Conservation (phyloP, 257 asterid genomes). For the Salvia miltiorrhiza region DNA sequence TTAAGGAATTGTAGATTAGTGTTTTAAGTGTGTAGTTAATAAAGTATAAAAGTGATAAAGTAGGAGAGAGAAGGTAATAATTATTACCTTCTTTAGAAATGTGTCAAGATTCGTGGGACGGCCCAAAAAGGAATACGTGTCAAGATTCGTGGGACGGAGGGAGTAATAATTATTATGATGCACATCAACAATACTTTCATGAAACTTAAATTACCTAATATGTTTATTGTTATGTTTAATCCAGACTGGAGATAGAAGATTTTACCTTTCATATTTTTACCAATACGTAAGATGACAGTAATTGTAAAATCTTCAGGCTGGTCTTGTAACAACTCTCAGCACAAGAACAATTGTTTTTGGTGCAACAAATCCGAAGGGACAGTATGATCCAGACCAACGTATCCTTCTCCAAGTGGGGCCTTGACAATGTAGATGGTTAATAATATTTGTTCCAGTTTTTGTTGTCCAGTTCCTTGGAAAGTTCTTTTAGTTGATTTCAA, state of each 20-base stretch:
- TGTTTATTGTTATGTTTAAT: neutral
- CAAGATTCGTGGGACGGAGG: too few relatives aligned
- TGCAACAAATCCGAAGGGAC: constrained; percentile 99
- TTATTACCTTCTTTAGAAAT: too few relatives aligned
- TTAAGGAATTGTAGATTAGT: too few relatives aligned
- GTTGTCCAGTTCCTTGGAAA: neutral
- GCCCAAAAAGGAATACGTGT: too few relatives aligned
- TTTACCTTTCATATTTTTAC: neutral
- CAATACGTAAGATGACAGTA: neutral
- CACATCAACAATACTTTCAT: neutral
- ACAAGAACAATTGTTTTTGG: constrained; percentile 93
- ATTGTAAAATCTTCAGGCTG: constrained; percentile 60
- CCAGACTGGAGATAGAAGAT: neutral
- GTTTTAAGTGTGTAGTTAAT: too few relatives aligned
- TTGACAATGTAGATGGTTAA: constrained; percentile 5
- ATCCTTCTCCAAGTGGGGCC: constrained; percentile 39
- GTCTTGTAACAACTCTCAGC: constrained; percentile 96
- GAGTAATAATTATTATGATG: neutral
- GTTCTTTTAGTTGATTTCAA: constrained; percentile 3
- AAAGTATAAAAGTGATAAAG: too few relatives aligned
- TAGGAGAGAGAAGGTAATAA: too few relatives aligned
- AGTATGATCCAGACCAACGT: constrained; percentile 90
- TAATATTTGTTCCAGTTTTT: neutral
- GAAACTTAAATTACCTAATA: neutral
- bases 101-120: too few relatives aligned